These are phyloP conservation scores for Exophiala bonariae DNA, from an alignment of 2,329 filamentous ascomycete genomes.

Conservation along the genomic window DNA sequence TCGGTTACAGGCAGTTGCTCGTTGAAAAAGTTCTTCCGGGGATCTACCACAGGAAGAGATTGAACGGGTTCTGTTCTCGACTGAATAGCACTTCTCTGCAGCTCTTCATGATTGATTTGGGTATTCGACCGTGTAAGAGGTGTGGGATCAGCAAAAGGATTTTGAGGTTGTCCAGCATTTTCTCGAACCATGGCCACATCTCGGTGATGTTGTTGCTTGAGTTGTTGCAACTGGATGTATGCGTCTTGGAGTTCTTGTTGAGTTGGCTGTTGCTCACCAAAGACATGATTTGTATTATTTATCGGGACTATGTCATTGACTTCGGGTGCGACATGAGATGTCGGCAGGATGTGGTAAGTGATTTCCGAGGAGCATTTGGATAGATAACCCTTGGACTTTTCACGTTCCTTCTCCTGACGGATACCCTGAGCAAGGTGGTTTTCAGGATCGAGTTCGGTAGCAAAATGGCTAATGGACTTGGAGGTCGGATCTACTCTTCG, in stretches of 20 bases:
- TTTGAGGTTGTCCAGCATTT: constrained; percentile 59
- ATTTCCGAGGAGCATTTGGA: constrained; percentile 68
- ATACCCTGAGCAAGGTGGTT: constrained; percentile 48
- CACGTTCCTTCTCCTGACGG: constrained; percentile 59
- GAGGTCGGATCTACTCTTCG: constrained; percentile 14
- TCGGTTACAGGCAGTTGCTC: constrained; percentile 44
- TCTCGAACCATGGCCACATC: constrained; percentile 52
- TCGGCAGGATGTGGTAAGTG: constrained; percentile 67
- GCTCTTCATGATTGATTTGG: constrained; percentile 41
- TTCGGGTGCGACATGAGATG: constrained; percentile 60
- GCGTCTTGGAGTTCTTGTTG: constrained; percentile 60
- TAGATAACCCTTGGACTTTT: constrained; percentile 64
- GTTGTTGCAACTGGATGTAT: constrained; percentile 54
- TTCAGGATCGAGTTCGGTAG: constrained; percentile 41
- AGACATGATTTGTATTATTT: constrained; percentile 37
- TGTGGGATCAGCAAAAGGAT: constrained; percentile 46
- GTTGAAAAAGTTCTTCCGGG: constrained; percentile 46
- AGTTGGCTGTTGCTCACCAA: constrained; percentile 51
- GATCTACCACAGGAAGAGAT: constrained; percentile 56
- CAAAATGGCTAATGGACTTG: constrained; percentile 45
- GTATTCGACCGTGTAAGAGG: constrained; percentile 41
- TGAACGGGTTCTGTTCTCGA: constrained; percentile 42
- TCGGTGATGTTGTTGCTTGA: constrained; percentile 45
- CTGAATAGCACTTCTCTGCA: constrained; percentile 41
- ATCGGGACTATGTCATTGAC: constrained; percentile 43